Conservation (phyloP, 2,329 filamentous ascomycete genomes). For the Cladobotryum protrusum region DNA sequence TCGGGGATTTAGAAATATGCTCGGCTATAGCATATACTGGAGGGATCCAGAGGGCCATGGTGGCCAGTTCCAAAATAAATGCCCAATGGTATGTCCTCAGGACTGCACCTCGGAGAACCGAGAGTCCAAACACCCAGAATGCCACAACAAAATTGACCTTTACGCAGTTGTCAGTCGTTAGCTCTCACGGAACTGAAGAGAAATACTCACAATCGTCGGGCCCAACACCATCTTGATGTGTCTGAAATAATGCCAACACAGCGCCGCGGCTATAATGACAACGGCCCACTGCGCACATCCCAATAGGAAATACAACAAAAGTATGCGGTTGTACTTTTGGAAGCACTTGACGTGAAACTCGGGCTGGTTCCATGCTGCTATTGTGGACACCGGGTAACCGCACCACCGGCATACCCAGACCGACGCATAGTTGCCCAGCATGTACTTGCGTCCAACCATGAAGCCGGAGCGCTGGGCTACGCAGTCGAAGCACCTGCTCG, state of each 20-base stretch:
- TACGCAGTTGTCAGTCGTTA: not conserved
- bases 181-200: not conserved
- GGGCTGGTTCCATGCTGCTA: constrained; percentile 26
- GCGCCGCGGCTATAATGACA: constrained; percentile 28
- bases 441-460: constrained; percentile 31
- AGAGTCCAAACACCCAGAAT: constrained; percentile 28
- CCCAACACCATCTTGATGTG: constrained; percentile 24
- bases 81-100: constrained; percentile 35
- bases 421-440: constrained; percentile 27
- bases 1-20: constrained; percentile 9
- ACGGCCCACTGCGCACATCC: constrained; percentile 33
- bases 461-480: constrained; percentile 29
- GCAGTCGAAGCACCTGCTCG: constrained; percentile 35
- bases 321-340: constrained; percentile 29
- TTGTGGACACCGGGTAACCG: constrained; percentile 31
- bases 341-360: constrained; percentile 38
- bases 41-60: constrained; percentile 20
- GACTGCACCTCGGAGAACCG: constrained; percentile 27
- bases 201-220: constrained; percentile 28
- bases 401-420: constrained; percentile 41
- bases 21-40: constrained; percentile 21
- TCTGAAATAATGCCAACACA: constrained; percentile 34
- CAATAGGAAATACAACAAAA: constrained; percentile 32
- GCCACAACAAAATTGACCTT: constrained; percentile 34
- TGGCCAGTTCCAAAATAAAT: constrained; percentile 27